Base-by-base conservation (phyloP, 2,329 filamentous ascomycete species). In the Botrytis fabae region DNA sequence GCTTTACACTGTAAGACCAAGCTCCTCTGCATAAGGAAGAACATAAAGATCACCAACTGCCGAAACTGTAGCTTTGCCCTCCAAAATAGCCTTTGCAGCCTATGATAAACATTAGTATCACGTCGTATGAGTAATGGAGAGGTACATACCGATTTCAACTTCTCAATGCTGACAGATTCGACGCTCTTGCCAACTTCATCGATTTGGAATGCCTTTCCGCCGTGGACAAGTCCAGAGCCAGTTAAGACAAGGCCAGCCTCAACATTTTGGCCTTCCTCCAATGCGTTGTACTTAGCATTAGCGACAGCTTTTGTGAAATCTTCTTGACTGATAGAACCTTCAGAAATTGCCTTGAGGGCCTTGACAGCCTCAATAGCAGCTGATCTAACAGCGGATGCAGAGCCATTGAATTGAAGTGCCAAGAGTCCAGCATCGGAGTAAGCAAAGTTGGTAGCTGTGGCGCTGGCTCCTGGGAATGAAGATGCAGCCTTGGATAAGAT, bases 341-440 rank as follows among this genome's bases (percentile, higher is more conserved):
- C 88, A 22, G 93, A 91, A 77, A 97, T 87, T 83, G 89, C 89
- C 89, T 97, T 93, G 79, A 99, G 86, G 62, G 91, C 89, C 82
- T 95, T 93, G 79, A 95, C 92, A 57, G 93, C 89, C 81, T 91
- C 91, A 82, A 90, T 87, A 72, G 94, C 92, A 73, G 91, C 93
- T 80, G 89, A 87, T 77, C 90, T 89, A 77, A 99, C 90, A 76
- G 92, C 90, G 70, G 86, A 81, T 63, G 94, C 93, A 69, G 90
- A 85, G 73, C 96, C 97, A 73, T 87, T 89, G 78, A 99, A 87
- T 81, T 93, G 91, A 79, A 98, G 90, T 80, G 93, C 89, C 78
- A 99, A 86, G 65, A 99, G 92, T 80, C 96, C 95, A 77, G 96
- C 93, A 81, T 99, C 96, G 25, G 95, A 97, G 89, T 98, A 99